Base-by-base conservation (phyloP, 345 rosid genomes). In the Draba incana region DNA sequence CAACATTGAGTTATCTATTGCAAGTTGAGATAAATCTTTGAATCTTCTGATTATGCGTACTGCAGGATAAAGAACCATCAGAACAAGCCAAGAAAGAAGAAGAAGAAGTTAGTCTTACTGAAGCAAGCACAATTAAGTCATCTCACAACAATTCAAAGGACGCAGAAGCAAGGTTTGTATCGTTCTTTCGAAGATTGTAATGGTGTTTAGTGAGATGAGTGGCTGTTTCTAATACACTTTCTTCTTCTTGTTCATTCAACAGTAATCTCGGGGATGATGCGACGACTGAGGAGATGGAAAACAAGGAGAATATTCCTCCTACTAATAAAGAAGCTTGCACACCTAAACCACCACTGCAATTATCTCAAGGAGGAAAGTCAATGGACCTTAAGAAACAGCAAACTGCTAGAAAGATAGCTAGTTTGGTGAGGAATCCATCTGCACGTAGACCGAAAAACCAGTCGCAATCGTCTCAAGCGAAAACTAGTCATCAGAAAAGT, bases 371-470 rank as follows among this genome's bases (percentile, higher is more conserved):
- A 33, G 68, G 27, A 13, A 74, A 44, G 62, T 57, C 73, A 23
- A 78, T 77, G 16, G 83, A 74, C 68, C 81, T 82, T 64, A 88
- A 80, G 86, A 92, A 83, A 79, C 82, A 75, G 65, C 85, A 75
- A 61, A 78, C 96, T 16, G 85, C 90, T 50, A 82, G 74, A 71
- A 84, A 83, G 69, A 82, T 86, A 48, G 88, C 88, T 49, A 81
- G 81, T 73, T 25, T 82, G 41, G 27, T 81, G 16, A 82, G 66
- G 75, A 87, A 94, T 62, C 82, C 91, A 31, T 87, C 88, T n/a
- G 80, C 78, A 10, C 58, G 80, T 76, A 87, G 78, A 20, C 57
- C 78, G 1, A 74, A 74, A 38, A 53, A 1, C 44, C 87, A 75
- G 55, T 75, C 78, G 63, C 85, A 76, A 50, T 81, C 90, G 48